Conservation (phyloP, 805 yeast species). For the Schizosaccharomyces lindneri region DNA sequence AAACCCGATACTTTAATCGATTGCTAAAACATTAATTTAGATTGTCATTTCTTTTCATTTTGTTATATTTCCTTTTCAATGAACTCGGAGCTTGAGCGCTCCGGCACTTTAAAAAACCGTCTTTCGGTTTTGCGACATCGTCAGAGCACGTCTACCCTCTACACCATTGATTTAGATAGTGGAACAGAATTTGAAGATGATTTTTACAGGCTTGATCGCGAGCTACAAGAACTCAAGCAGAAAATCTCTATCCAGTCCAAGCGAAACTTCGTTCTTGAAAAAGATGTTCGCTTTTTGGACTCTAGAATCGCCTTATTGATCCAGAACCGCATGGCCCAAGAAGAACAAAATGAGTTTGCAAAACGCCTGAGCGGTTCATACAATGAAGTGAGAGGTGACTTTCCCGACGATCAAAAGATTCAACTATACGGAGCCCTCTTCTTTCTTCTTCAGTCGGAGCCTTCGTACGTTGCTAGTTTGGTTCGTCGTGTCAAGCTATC, state of each 20-base stretch:
- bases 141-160: slow-evolving; percentile 14
- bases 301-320: slow-evolving; percentile 17
- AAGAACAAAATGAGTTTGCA: slow-evolving; percentile 16
- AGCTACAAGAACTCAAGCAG: slow-evolving; percentile 13
- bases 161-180: slow-evolving; percentile 15
- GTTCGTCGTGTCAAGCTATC: slow-evolving; percentile 14
- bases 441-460: slow-evolving; percentile 17
- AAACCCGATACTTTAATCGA: too few species aligned
- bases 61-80: too few species aligned
- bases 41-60: too few species aligned
- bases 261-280: slow-evolving; percentile 16
- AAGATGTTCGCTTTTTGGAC: slow-evolving; percentile 17
- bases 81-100: not conserved
- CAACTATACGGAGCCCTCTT: slow-evolving; percentile 13
- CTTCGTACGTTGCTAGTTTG: slow-evolving; percentile 15
- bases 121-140: not conserved
- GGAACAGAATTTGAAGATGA: slow-evolving; percentile 16
- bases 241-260: slow-evolving; percentile 16
- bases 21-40: too few species aligned
- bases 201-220: slow-evolving; percentile 14
- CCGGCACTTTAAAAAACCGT: not conserved
- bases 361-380: slow-evolving; percentile 11
- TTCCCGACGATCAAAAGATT: slow-evolving; percentile 12
- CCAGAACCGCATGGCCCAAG: slow-evolving; percentile 16
- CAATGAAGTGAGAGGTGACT: slow-evolving; percentile 8